phyloP scores from a whole-genome alignment of 2,329 filamentous ascomycete species.

The Daldinia sp. region DNA sequence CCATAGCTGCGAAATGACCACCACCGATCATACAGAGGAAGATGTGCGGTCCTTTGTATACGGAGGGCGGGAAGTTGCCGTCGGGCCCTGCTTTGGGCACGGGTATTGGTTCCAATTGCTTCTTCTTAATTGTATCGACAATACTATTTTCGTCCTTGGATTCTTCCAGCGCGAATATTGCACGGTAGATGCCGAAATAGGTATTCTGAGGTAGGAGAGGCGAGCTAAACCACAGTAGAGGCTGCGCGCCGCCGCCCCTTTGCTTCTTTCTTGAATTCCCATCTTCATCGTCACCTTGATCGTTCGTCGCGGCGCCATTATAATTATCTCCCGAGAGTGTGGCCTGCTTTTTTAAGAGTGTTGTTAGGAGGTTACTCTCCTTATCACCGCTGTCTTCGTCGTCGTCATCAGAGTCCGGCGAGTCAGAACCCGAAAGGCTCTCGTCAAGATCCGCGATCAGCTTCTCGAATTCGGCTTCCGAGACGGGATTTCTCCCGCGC shows the following conservation, averaged over 20 bases:
- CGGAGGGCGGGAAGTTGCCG: conserved; percentile 65
- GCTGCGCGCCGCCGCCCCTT: conserved; percentile 73
- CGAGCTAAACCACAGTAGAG: conserved; percentile 87
- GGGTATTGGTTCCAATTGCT: conserved; percentile 77
- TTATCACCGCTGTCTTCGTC: conserved; percentile 58
- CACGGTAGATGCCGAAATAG: conserved; percentile 87
- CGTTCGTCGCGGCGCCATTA: conserved; percentile 58
- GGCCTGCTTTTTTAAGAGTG: conserved; percentile 85
- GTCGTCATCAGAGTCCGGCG: conserved; percentile 77
- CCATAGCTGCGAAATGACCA: conserved; percentile 96
- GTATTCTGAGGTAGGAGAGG: conserved; percentile 79
- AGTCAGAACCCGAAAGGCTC: conserved; percentile 89
- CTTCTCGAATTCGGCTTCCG: conserved; percentile 87
- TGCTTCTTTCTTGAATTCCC: conserved; percentile 61
- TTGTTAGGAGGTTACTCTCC: conserved; percentile 78
- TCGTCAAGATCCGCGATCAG: conserved; percentile 89
- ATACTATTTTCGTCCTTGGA: conserved; percentile 72
- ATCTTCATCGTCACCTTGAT: conserved; percentile 59
- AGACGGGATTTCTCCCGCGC: conserved; percentile 76
- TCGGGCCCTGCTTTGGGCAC: conserved; percentile 68
- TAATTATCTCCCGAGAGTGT: conserved; percentile 69
- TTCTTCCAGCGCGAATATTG: conserved; percentile 80
- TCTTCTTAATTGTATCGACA: conserved; percentile 76
- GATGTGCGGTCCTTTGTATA: conserved; percentile 81
- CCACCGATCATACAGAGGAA: conserved; percentile 99